Evolutionary conservation across 805 yeast genomes (phyloP).

Genomic region (Citeromyces matritensis): DNA sequence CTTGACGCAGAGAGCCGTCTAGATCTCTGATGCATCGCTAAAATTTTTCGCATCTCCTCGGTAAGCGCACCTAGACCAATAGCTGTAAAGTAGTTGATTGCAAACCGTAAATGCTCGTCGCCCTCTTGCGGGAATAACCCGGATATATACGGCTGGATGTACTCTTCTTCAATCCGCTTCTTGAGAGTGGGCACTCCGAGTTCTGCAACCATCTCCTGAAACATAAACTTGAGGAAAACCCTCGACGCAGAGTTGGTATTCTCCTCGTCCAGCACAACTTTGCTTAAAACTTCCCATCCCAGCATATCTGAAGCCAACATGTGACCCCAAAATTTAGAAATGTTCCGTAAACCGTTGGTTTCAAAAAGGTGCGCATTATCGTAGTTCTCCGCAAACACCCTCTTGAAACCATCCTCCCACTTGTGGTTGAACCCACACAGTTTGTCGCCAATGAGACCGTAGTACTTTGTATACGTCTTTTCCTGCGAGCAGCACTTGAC

Average conservation of each 20-base stretch:
- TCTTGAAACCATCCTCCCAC: slow-evolving; percentile 45
- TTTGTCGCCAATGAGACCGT: slow-evolving; percentile 62
- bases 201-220: slow-evolving; percentile 68
- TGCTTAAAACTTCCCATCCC: slow-evolving; percentile 44
- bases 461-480: slow-evolving; percentile 72
- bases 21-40: slow-evolving; percentile 1
- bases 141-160: slow-evolving; percentile 26
- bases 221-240: slow-evolving; percentile 66
- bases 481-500: slow-evolving; percentile 77
- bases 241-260: slow-evolving; percentile 72
- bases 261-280: slow-evolving; percentile 46
- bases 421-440: slow-evolving; percentile 29
- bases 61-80: slow-evolving; percentile 79
- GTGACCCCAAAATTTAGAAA: slow-evolving; percentile 82
- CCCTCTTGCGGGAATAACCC: slow-evolving; percentile 53
- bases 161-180: slow-evolving; percentile 34
- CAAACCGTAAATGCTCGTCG: slow-evolving; percentile 47
- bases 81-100: slow-evolving; percentile 87
- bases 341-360: slow-evolving; percentile 57
- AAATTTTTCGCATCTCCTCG: slow-evolving; percentile 53
- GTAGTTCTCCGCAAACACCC: slow-evolving; percentile 42
- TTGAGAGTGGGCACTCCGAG: slow-evolving; percentile 42
- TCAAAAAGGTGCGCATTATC: slow-evolving; percentile 49
- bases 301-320: slow-evolving; percentile 56
- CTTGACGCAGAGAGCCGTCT: too few relatives aligned